Conservation (phyloP, 2,329 filamentous ascomycete species). For the Cladosporium sphaerospermum region DNA sequence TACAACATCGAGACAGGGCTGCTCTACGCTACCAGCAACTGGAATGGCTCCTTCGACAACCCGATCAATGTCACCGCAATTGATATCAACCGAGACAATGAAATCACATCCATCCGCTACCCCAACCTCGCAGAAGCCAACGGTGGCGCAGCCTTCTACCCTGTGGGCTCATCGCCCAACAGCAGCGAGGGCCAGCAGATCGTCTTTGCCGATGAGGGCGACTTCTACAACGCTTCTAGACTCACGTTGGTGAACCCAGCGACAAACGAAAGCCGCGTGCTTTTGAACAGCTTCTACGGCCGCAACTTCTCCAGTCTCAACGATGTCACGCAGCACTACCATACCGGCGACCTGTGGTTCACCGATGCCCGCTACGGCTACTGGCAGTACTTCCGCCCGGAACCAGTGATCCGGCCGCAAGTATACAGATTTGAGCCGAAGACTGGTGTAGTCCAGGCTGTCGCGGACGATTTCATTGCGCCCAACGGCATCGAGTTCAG, state of each 20-base stretch:
- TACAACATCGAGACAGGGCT: slow-evolving; percentile 32
- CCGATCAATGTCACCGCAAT: slow-evolving; percentile 32
- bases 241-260: slow-evolving; percentile 25
- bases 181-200: slow-evolving; percentile 28
- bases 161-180: slow-evolving; percentile 23
- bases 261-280: slow-evolving; percentile 22
- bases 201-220: slow-evolving; percentile 30
- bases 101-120: slow-evolving; percentile 25
- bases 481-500: slow-evolving; percentile 55
- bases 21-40: slow-evolving; percentile 40
- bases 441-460: slow-evolving; percentile 49
- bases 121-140: slow-evolving; percentile 25
- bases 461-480: slow-evolving; percentile 51
- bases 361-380: slow-evolving; percentile 56
- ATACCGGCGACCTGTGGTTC: slow-evolving; percentile 54
- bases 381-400: slow-evolving; percentile 37
- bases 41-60: slow-evolving; percentile 23
- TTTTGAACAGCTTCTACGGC: slow-evolving; percentile 57
- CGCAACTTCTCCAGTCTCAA: slow-evolving; percentile 57
- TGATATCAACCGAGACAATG: slow-evolving; percentile 23
- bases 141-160: slow-evolving; percentile 28
- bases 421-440: slow-evolving; percentile 51
- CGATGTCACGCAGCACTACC: slow-evolving; percentile 49
- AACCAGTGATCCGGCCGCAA: slow-evolving; percentile 31
- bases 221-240: slow-evolving; percentile 20